A percentile compares a stretch with the other conserved stretches of the same genome.
phyloP scores from a whole-genome alignment of 106 monocot genomes.

The Allium cepa region DNA sequence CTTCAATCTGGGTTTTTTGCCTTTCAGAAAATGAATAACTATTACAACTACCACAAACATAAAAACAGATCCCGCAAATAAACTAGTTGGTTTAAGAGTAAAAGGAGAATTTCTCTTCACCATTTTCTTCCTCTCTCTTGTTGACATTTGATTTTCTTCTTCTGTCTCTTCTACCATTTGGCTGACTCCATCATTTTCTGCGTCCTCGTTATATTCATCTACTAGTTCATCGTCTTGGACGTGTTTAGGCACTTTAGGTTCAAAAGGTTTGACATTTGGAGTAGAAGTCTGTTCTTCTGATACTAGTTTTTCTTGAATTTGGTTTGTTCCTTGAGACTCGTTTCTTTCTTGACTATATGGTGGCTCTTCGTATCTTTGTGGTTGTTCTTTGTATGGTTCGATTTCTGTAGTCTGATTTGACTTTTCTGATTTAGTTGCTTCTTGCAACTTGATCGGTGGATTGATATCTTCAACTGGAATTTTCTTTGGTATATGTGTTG shows the following conservation, averaged over 20 bases:
- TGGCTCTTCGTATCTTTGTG: not conserved
- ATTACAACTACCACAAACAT: conserved; percentile 17
- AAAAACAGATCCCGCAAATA: conserved; percentile 18
- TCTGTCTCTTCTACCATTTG: not conserved
- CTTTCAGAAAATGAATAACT: conserved; percentile 5
- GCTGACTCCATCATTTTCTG: not conserved
- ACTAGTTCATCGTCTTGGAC: not conserved
- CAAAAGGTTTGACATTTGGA: not conserved
- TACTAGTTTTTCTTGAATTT: not conserved
- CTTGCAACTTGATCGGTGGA: not conserved
- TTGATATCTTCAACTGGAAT: not conserved
- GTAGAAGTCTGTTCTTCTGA: not conserved
- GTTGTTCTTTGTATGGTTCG: not conserved
- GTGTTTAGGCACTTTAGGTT: not conserved
- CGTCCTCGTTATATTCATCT: not conserved
- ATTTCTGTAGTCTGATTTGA: not conserved
- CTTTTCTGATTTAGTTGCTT: not conserved
- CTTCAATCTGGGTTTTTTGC: not conserved
- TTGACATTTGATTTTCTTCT: not conserved
- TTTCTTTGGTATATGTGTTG: not conserved
- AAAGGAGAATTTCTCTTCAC: not conserved
- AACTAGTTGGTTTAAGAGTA: not conserved
- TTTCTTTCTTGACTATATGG: not conserved
- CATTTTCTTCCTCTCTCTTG: not conserved
- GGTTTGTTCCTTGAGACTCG: not conserved